These are phyloP conservation scores for Penicillium psychrofluorescens DNA, from an alignment of 495 filamentous ascomycete genomes.

Conservation along the genomic window DNA sequence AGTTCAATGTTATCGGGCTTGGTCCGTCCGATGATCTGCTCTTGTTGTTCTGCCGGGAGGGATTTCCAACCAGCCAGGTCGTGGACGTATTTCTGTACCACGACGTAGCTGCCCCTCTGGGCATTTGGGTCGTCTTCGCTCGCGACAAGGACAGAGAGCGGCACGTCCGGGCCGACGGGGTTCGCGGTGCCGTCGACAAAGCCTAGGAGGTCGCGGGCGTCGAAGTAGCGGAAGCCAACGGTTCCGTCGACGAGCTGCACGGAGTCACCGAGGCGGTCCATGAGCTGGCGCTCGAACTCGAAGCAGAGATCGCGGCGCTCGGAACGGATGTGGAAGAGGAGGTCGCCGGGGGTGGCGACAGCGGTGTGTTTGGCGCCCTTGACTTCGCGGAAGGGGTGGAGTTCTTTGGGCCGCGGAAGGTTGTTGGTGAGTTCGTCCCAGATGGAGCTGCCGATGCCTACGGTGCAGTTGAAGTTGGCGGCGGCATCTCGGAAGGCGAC, in stretches of 20 bases:
- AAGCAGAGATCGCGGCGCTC: conserved; percentile 50
- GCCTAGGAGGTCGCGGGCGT: conserved; percentile 51
- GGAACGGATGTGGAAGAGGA: conserved; percentile 51
- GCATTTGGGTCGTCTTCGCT: conserved; percentile 27
- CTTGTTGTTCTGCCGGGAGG: conserved; percentile 44
- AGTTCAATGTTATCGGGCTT: conserved; percentile 51
- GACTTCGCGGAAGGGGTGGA: conserved; percentile 43
- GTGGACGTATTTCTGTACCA: conserved; percentile 54
- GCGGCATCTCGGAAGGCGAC: conserved; percentile 44
- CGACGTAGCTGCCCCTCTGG: conserved; percentile 46
- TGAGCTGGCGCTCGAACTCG: conserved; percentile 48
- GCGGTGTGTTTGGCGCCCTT: conserved; percentile 39
- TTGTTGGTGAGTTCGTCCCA: conserved; percentile 39
- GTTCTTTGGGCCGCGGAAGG: conserved; percentile 40
- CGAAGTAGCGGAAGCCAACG: conserved; percentile 53
- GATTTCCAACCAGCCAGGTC: conserved; percentile 38
- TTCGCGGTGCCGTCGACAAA: conserved; percentile 56
- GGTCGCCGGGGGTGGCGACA: conserved; percentile 45
- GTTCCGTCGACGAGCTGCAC: conserved; percentile 45
- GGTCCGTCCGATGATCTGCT: conserved; percentile 48
- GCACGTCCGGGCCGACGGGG: conserved; percentile 42
- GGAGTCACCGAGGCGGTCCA: conserved; percentile 40
- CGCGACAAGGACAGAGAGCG: conserved; percentile 34
- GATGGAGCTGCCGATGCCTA: conserved; percentile 44
- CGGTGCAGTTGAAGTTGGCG: conserved; percentile 45